Conservation (phyloP, 768 basidiomycete species). For the Royoungia palumana region DNA sequence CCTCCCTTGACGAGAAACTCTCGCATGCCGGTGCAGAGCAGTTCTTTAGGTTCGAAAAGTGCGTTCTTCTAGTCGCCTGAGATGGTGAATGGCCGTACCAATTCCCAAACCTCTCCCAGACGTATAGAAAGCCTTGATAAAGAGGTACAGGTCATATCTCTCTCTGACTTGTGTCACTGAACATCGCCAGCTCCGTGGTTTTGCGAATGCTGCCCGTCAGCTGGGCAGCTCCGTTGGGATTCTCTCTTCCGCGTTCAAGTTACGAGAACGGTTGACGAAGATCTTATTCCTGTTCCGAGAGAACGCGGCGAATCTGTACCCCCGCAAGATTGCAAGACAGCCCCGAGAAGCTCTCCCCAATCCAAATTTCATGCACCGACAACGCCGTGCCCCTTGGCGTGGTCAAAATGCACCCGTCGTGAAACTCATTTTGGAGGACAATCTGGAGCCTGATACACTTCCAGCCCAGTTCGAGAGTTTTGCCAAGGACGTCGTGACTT, state of each 20-base stretch:
- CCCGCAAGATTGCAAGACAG: slow-evolving; percentile 42
- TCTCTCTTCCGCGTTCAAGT: slow-evolving; percentile 49
- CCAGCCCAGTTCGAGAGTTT: slow-evolving; percentile 45
- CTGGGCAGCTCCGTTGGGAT: slow-evolving; percentile 56
- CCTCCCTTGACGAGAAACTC: slow-evolving; percentile 48
- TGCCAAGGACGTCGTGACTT: slow-evolving; percentile 49
- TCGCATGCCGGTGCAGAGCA: slow-evolving; percentile 48
- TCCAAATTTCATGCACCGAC: slow-evolving; percentile 34
- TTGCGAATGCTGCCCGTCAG: slow-evolving; percentile 53
- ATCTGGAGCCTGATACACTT: slow-evolving; percentile 48
- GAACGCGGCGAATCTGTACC: slow-evolving; percentile 56
- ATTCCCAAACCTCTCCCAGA: slow-evolving; percentile 26
- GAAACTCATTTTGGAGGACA: slow-evolving; percentile 37
- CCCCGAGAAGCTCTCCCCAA: slow-evolving; percentile 38
- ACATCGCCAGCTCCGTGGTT: slow-evolving; percentile 43
- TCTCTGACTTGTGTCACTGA: slow-evolving; percentile 10
- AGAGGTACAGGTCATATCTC: slow-evolving; percentile 32
- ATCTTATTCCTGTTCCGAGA: slow-evolving; percentile 51
- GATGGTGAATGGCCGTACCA: background rate
- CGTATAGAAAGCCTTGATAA: slow-evolving; percentile 47
- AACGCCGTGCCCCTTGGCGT: slow-evolving; percentile 32
- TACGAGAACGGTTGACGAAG: slow-evolving; percentile 50
- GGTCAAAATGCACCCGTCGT: slow-evolving; percentile 35
- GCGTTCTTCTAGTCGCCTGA: slow-evolving; percentile 8
- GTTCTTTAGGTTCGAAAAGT: slow-evolving; percentile 49